Evolutionary conservation across 1,284 basidiomycete genomes (phyloP), one percentile per base, ranked within the genome.

Genomic region (Tausonia pullulans): DNA sequence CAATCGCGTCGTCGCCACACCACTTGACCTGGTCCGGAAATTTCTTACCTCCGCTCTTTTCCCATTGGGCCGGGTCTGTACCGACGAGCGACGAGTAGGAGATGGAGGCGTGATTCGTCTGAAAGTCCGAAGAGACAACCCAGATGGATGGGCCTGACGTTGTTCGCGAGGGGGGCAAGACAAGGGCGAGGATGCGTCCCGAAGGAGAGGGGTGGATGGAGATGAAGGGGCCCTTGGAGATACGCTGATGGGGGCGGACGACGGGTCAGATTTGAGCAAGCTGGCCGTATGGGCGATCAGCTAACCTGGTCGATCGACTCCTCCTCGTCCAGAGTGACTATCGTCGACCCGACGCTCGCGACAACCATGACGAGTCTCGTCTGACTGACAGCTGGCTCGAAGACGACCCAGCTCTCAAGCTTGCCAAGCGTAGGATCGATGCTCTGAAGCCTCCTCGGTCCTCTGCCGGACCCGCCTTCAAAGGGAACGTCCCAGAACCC

Each of bases 1-100:
- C 81, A 41, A 98, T 87, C 0, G 92, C 91, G 75, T 98, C 93
- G 73, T 93, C 93, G 5, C 94, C 94, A 72, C 94, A 98, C 96
- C 96, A 98, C 72, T 88, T 87, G 0, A 94, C 85, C 69, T 87
- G 85, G 44, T 81, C 74, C 7, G 79, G 77, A 48, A 72, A 64
- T 5, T 52, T 50, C 39, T 60, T 72, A 72, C 5, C 63, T 62
- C n/a, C 70, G 66, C 10, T 71, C 72, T 46, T 76, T 74, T 9
- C 70, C 70, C 41, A 67, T 61, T 9, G 64, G 54, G 65, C 45
- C 58, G 62, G 41, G 13, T 56, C 53, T 48, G 41, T 44, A 2
- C 62, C 60, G 2, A 62, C 54, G 14, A 64, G 54, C 11, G 62
- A 60, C 10, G 59, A 14, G 43, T 60, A 57, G 10, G 66, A 53